A percentile compares a stretch with the other conserved stretches of the same genome.
These are phyloP conservation scores for Helotiales sp. DNA, from an alignment of 2,329 filamentous ascomycete species.

Conservation along the genomic window DNA sequence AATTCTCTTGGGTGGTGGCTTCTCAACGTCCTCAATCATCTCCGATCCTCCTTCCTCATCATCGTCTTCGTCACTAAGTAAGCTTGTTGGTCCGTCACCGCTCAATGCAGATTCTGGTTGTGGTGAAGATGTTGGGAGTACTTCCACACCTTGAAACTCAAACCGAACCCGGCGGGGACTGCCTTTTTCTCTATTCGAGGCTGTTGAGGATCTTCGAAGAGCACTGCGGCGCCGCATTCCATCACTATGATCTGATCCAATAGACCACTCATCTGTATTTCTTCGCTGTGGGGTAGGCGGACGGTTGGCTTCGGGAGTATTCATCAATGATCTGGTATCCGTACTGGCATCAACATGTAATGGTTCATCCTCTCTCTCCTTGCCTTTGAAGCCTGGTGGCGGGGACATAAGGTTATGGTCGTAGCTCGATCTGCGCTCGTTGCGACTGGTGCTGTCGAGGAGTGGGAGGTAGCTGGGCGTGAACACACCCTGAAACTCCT, in stretches of 20 bases:
- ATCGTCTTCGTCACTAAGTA: slow-evolving; percentile 37
- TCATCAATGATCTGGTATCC: slow-evolving; percentile 36
- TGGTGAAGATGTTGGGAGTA: slow-evolving; percentile 64
- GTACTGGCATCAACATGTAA: slow-evolving; percentile 27
- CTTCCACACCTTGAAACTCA: slow-evolving; percentile 63
- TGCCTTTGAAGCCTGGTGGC: slow-evolving; percentile 21
- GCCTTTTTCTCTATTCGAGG: slow-evolving; percentile 49
- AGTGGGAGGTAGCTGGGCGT: slow-evolving; percentile 66
- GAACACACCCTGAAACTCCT: slow-evolving; percentile 66
- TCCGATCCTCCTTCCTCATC: slow-evolving; percentile 43
- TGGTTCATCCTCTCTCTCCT: slow-evolving; percentile 30
- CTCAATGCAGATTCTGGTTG: slow-evolving; percentile 21
- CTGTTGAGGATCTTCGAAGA: slow-evolving; percentile 58
- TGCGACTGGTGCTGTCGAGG: slow-evolving; percentile 51
- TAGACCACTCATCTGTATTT: slow-evolving; percentile 48
- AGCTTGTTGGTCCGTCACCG: slow-evolving; percentile 23
- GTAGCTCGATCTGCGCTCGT: slow-evolving; percentile 36
- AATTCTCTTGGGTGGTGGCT: slow-evolving; percentile 56
- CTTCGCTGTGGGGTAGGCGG: slow-evolving; percentile 37
- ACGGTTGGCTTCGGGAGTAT: slow-evolving; percentile 33
- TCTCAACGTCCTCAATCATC: slow-evolving; percentile 44
- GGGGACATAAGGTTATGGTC: slow-evolving; percentile 23
- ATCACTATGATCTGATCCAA: slow-evolving; percentile 58
- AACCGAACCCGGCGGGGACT: slow-evolving; percentile 69
- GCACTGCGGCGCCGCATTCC: slow-evolving; percentile 58